Percentiles rank a stretch among this genome's conserved stretches.
Conservation (phyloP, 2,329 filamentous ascomycete genomes). For the Diaporthe sp. region DNA sequence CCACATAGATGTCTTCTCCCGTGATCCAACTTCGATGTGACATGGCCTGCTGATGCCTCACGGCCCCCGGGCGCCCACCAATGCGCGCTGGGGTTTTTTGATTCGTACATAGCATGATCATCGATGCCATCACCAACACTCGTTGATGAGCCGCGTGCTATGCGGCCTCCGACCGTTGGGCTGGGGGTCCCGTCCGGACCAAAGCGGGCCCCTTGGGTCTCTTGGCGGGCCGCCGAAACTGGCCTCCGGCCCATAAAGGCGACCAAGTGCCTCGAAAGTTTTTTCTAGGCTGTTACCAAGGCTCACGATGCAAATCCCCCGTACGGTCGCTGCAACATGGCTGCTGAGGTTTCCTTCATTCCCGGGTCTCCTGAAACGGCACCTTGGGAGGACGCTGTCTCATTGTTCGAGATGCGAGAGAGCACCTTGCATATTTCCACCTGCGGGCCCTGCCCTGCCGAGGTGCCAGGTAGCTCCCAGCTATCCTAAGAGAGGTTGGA, state of each 20-base stretch:
- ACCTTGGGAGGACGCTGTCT: background rate
- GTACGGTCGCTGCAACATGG: background rate
- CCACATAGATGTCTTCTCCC: background rate
- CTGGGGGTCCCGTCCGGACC: background rate
- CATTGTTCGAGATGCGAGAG: constrained; percentile 16
- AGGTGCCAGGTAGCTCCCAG: background rate
- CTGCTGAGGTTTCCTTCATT: background rate
- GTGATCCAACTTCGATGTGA: constrained; percentile 15
- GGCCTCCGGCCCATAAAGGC: constrained; percentile 16
- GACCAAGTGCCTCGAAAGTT: constrained; percentile 24
- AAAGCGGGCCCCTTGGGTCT: constrained; percentile 24
- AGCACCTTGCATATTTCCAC: background rate
- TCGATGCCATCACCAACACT: constrained; percentile 21
- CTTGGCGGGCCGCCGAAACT: constrained; percentile 20
- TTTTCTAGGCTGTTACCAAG: constrained; percentile 31
- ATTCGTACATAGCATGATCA: constrained; percentile 14
- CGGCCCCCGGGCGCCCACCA: background rate
- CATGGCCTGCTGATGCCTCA: constrained; percentile 15
- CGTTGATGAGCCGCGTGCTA: constrained; percentile 4
- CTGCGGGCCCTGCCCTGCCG: background rate
- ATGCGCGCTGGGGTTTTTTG: background rate
- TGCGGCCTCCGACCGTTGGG: constrained; percentile 28
- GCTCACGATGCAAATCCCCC: constrained; percentile 17
- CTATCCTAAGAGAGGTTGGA: background rate
- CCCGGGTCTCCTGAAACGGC: constrained; percentile 9